phyloP scores from a whole-genome alignment of 2,329 filamentous ascomycete species.

The Fusarium luffae region DNA sequence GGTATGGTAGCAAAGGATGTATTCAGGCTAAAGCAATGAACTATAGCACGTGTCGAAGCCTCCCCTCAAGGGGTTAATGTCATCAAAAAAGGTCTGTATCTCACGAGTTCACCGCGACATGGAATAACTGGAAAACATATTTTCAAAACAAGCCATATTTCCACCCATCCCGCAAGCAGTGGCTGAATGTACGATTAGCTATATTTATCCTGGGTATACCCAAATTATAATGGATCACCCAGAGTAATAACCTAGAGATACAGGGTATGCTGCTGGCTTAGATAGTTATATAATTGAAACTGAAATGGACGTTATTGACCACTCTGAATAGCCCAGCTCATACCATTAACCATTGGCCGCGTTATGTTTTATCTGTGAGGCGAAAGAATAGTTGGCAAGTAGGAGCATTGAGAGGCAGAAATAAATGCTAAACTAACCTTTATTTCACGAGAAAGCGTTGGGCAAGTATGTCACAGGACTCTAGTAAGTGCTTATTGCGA shows the following conservation, averaged over 20 bases:
- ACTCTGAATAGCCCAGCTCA: background rate
- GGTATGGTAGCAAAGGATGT: background rate
- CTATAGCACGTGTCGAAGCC: constrained; percentile 13
- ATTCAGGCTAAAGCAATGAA: constrained; percentile 25
- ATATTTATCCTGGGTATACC: background rate
- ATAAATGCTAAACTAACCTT: background rate
- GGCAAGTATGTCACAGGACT: background rate
- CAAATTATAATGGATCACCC: background rate
- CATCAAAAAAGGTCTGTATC: background rate
- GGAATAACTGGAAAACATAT: background rate
- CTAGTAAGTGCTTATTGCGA: background rate
- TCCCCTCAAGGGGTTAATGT: background rate
- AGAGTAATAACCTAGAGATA: background rate
- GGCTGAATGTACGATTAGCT: background rate
- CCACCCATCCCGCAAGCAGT: too few relatives aligned
- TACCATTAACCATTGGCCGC: background rate
- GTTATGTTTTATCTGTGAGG: background rate
- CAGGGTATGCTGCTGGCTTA: background rate
- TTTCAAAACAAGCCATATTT: background rate
- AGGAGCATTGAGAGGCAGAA: background rate
- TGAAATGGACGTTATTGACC: background rate
- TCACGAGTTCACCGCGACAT: background rate
- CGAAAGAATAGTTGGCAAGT: background rate
- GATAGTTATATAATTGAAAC: background rate
- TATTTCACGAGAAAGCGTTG: background rate